Evolutionary conservation across 208 protist genomes (phyloP).

Genomic region (Willaertia magna): DNA sequence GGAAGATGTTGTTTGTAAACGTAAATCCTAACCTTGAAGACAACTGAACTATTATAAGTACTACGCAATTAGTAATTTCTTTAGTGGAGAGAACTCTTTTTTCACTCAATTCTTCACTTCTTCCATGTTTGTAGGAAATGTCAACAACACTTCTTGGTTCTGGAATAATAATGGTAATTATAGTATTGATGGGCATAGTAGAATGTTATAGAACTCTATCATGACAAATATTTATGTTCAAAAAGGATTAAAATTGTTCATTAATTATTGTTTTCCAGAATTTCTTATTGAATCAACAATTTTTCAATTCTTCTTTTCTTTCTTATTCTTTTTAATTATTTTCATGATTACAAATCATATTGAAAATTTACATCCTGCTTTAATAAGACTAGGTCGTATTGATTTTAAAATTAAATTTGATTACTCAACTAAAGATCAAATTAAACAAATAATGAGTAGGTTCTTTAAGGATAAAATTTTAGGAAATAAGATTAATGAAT

Average conservation of each 20-base stretch:
- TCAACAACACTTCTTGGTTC: no score
- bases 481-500: not conserved
- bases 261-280: not conserved
- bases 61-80: no score
- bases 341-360: constrained; percentile 85
- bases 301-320: constrained; percentile 26
- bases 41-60: no score
- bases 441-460: constrained; percentile 55
- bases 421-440: constrained; percentile 48
- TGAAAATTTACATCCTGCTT: constrained; percentile 58
- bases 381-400: constrained; percentile 64
- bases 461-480: constrained; percentile 42
- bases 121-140: no score
- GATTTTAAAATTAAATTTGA: constrained; percentile 71
- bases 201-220: not conserved
- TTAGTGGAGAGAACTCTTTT: no score
- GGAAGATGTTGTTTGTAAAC: no score
- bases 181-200: not conserved
- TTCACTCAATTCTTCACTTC: no score
- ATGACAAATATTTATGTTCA: not conserved
- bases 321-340: constrained; percentile 54
- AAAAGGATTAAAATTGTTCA: not conserved
- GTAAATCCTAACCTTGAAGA: no score
- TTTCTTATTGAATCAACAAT: not conserved
- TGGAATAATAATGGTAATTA: not conserved